Evolutionary conservation across 2,329 filamentous ascomycete species (phyloP).

Genomic region (Colletotrichum chlorophyti): DNA sequence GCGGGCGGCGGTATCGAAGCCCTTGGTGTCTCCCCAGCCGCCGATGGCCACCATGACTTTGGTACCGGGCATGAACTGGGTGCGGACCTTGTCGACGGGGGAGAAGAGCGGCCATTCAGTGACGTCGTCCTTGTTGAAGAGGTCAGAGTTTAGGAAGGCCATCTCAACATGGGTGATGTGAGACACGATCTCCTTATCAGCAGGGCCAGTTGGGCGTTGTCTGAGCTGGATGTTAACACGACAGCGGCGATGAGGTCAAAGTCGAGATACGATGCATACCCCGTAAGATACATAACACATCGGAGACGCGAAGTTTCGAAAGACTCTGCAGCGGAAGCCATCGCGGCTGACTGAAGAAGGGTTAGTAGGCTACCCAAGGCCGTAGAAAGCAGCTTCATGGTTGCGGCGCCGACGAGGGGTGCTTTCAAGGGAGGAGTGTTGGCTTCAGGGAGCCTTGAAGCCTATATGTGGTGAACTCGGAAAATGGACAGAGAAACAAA

Average conservation of each 20-base stretch:
- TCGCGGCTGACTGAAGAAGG: slow-evolving; percentile 7
- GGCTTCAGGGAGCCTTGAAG: not conserved
- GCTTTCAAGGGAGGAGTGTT: not conserved
- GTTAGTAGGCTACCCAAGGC: not conserved
- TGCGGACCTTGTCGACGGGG: slow-evolving; percentile 53
- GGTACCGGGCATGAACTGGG: slow-evolving; percentile 56
- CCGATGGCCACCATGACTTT: slow-evolving; percentile 76
- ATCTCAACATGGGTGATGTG: slow-evolving; percentile 64
- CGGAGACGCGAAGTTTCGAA: slow-evolving; percentile 21
- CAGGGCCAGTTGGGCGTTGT: slow-evolving; percentile 54
- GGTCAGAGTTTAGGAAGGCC: slow-evolving; percentile 61
- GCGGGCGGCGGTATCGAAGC: slow-evolving; percentile 64
- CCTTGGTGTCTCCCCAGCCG: slow-evolving; percentile 74
- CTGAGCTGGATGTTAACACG: slow-evolving; percentile 38
- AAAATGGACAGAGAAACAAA: too few species aligned
- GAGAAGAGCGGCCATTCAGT: slow-evolving; percentile 60
- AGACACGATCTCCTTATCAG: slow-evolving; percentile 40
- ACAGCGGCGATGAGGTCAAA: too few species aligned
- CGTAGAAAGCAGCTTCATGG: slow-evolving; percentile 15
- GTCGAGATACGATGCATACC: too few species aligned
- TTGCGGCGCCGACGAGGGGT: slow-evolving; percentile 1
- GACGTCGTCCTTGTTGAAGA: slow-evolving; percentile 56
- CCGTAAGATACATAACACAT: slow-evolving; percentile 58
- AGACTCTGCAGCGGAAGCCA: slow-evolving; percentile 8
- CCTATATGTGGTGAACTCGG: too few species aligned